Conservation (phyloP, 306 rosid species). For the Corylus heterophylla region DNA sequence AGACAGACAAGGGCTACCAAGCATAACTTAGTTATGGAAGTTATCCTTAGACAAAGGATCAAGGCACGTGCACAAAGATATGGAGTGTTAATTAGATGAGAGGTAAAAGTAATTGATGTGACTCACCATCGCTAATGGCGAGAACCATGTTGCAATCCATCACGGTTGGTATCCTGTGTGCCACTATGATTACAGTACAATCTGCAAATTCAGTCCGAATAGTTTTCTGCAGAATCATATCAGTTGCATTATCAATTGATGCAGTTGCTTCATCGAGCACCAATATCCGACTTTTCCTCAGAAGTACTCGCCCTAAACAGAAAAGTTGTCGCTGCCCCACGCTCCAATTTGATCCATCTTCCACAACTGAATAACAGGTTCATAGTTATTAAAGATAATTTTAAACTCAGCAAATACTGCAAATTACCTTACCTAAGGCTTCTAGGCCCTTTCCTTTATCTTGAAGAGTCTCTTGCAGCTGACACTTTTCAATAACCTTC, state of each 20-base stretch:
- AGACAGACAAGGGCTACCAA: too few species aligned
- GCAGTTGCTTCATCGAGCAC: constrained; percentile 90
- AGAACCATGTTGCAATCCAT: constrained; percentile 87
- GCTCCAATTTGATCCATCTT: constrained; percentile 83
- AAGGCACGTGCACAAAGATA: neutral
- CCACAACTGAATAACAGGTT: constrained; percentile 49
- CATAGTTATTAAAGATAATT: neutral
- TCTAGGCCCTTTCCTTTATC: constrained; percentile 63
- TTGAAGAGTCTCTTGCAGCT: constrained; percentile 55
- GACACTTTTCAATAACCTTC: constrained; percentile 77
- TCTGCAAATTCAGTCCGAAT: constrained; percentile 62
- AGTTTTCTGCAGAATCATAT: constrained; percentile 66
- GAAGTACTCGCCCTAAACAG: constrained; percentile 75
- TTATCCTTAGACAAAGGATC: neutral
- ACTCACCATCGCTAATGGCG: constrained; percentile 69
- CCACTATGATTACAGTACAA: constrained; percentile 71
- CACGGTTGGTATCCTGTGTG: constrained; percentile 81
- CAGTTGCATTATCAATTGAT: constrained; percentile 72
- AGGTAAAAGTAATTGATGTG: neutral
- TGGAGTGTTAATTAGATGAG: neutral
- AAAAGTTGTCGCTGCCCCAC: constrained; percentile 82
- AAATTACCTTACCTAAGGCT: constrained; percentile 44
- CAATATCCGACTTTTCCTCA: constrained; percentile 65
- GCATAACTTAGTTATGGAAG: neutral
- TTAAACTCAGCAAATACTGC: neutral